phyloP scores from a whole-genome alignment of 805 yeast genomes.

The Ogataea minuta region DNA sequence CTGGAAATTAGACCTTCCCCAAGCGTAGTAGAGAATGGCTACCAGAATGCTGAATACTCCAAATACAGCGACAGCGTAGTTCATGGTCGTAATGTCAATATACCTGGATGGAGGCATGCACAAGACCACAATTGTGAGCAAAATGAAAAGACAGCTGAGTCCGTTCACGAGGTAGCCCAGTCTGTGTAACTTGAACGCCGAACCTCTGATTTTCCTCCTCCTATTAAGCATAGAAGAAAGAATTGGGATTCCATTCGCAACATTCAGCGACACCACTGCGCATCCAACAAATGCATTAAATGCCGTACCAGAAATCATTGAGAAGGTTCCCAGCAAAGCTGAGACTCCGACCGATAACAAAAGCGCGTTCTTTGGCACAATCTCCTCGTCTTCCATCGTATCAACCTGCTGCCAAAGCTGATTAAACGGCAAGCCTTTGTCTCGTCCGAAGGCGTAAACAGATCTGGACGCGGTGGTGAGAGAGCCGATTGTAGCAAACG shows the following conservation, averaged over 20 bases:
- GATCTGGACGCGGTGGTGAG: conserved; percentile 79
- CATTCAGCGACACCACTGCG: conserved; percentile 69
- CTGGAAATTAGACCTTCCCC: conserved; percentile 63
- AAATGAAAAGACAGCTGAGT: conserved; percentile 58
- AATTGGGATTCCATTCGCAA: conserved; percentile 78
- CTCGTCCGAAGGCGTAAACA: conserved; percentile 81
- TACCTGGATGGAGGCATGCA: conserved; percentile 70
- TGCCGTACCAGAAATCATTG: conserved; percentile 68
- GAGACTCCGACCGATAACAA: conserved; percentile 63
- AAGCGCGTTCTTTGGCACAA: conserved; percentile 70
- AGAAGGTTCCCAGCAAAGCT: conserved; percentile 57
- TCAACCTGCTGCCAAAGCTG: conserved; percentile 66
- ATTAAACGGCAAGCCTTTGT: conserved; percentile 71
- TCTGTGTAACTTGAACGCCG: conserved; percentile 60
- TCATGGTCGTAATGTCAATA: conserved; percentile 49
- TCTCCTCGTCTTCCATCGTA: conserved; percentile 47
- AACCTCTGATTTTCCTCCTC: conserved; percentile 61
- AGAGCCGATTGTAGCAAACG: conserved; percentile 78
- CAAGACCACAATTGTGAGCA: conserved; percentile 56
- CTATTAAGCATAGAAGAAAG: conserved; percentile 57
- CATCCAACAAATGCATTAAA: conserved; percentile 84
- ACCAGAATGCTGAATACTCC: conserved; percentile 44
- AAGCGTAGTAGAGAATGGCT: conserved; percentile 49
- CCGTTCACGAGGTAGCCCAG: conserved; percentile 65
- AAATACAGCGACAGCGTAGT: conserved; percentile 67